Evolutionary conservation across 495 filamentous ascomycete genomes (phyloP), one percentile per base, ranked within the genome.

Genomic region (Sordaria brevicollis): DNA sequence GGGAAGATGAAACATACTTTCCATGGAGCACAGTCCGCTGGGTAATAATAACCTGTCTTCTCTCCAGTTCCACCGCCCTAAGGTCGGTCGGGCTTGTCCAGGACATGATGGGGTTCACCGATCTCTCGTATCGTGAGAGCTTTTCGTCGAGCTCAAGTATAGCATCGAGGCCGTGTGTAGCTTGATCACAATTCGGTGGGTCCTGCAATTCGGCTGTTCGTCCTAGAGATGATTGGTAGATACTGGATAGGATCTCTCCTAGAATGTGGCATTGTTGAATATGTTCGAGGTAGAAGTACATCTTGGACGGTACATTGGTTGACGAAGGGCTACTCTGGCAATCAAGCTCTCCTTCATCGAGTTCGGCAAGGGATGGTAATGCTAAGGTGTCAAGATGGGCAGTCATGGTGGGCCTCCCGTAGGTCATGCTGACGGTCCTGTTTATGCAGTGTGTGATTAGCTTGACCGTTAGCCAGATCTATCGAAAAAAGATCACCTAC

Each of bases 341-440:
- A 31, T 54, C 68, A 67, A 9, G 34, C 41, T 70, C 39, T 35
- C 72, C 74, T 8, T 71, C 57, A 49, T 72, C 72, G 17, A 70
- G 69, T n/a, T 72, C 74, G 8, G 69, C 35, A 7, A 69, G 65
- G 8, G 62, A 37, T 2, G 82, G 82, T 13, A 81, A 70, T 7
- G 78, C 75, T 5, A 84, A 34, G 3, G 74, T 69, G 17, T 78
- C 70, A 41, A 81, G 67, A 43, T 83, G 78, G 15, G 77, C 78
- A 6, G 78, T 82, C 79, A 83, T 84, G 65, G 79, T 82, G 19
- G 84, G 84, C 29, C 81, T 71, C 10, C 83, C 84, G 65, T 80
- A 81, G 1, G 81, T 84, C 82, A 85, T 85, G 72, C 83, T 84
- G 68, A 83, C 76, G 33, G 81, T 78, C 74, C 83, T 85, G 41